Base-by-base conservation (phyloP, 805 yeast genomes). In the Ogataea haglerorum region DNA sequence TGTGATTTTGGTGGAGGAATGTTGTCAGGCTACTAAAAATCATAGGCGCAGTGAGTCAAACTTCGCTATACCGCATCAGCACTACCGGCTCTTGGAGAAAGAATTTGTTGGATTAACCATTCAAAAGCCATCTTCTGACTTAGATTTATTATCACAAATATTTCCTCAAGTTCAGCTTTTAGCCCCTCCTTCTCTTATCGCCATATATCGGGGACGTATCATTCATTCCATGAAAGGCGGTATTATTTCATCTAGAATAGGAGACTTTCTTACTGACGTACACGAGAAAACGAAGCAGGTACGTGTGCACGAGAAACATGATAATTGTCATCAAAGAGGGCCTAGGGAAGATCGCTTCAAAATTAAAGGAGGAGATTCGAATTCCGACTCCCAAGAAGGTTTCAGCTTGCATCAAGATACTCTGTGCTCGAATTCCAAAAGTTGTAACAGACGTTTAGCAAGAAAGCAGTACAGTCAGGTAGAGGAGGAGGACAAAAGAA, bases 171-270 rank as follows among this genome's bases (percentile, higher is more conserved):
- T 51, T 32, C 37, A 33, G 2, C 61, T 67, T 13, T 63, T 71
- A 6, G 53, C 51, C 0, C 67, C 71, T 3, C 90, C 90, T 2
- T 70, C 85, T 46, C 62, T 82, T 17, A 72, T 76, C 52, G 61
- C 82, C 10, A 67, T 85, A n/a, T 61, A 58, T 24, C 61, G 65
- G 9, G 78, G 82, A 6, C 56, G 63, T 28, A 64, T 79, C 5
- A 46, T 74, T 24, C 78, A 71, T 8, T 24, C 27, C 12, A 10
- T 24, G 14, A 9, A 2, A 24, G n/a, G 7, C 27, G 6, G 14
- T 12, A 14, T 5, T 8, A 5, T 5, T 24, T 10, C 27, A 5
- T n/a, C 12, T 2, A n/a, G 3, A n/a, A 24, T 12, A n/a, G 27
- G 14, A 12, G n/a, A 10, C n/a, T 24, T 24, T 10, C n/a, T 24